Evolutionary conservation across 2,329 filamentous ascomycete species (phyloP).

Genomic region (Nemania sp.): DNA sequence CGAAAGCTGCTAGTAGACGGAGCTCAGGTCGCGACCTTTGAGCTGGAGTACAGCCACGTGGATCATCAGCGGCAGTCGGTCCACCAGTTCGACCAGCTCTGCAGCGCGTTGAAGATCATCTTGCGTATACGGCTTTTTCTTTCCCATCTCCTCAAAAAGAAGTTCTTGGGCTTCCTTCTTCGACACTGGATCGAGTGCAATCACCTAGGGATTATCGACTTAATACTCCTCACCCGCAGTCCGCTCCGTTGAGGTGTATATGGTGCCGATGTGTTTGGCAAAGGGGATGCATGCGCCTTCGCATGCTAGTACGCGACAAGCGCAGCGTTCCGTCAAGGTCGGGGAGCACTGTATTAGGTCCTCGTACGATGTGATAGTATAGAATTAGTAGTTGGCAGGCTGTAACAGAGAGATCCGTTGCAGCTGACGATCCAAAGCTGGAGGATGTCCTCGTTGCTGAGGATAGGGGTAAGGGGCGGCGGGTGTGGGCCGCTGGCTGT

Average conservation of each 20-base stretch:
- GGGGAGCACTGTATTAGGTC: too few relatives aligned
- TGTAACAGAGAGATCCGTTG: too few relatives aligned
- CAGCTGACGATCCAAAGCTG: too few relatives aligned
- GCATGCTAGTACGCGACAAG: too few relatives aligned
- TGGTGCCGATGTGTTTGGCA: slow-evolving; percentile 63
- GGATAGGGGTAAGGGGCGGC: too few relatives aligned
- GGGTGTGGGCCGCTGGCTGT: too few relatives aligned
- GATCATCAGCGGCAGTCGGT: slow-evolving; percentile 68
- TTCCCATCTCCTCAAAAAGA: slow-evolving; percentile 65
- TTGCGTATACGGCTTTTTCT: slow-evolving; percentile 56
- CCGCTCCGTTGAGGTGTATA: slow-evolving; percentile 69
- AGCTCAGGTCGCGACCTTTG: too few relatives aligned
- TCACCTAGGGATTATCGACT: slow-evolving; percentile 62
- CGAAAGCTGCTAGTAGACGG: too few relatives aligned
- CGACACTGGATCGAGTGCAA: slow-evolving; percentile 60
- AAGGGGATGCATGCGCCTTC: slow-evolving; percentile 76
- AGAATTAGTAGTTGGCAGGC: too few relatives aligned
- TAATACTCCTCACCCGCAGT: slow-evolving; percentile 58
- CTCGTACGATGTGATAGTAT: too few relatives aligned
- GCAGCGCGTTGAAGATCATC: slow-evolving; percentile 61
- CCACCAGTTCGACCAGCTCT: slow-evolving; percentile 67
- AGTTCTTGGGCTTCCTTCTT: slow-evolving; percentile 63
- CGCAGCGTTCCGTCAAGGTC: too few relatives aligned
- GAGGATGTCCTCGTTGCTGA: too few relatives aligned
- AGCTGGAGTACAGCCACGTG: slow-evolving; percentile 67